A percentile compares a stretch with the other conserved stretches of the same genome.
phyloP scores from a whole-genome alignment of 2,329 filamentous ascomycete species.

The Penicillium crustosum region DNA sequence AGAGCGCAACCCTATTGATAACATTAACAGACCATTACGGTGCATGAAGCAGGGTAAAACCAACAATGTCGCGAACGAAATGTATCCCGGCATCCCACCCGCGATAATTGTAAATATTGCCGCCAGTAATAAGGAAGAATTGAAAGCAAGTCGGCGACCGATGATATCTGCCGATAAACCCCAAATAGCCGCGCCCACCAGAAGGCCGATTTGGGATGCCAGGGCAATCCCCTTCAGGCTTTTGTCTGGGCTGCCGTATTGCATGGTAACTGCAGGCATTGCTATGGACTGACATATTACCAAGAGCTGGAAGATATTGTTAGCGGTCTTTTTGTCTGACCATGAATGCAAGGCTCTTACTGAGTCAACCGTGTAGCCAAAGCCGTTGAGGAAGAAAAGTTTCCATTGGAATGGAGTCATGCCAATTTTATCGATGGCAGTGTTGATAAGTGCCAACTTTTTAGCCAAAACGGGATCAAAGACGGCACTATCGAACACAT shows the following conservation, averaged over 20 bases:
- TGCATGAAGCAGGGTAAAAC: background rate
- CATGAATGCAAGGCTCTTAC: background rate
- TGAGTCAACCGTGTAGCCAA: background rate
- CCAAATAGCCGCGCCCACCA: background rate
- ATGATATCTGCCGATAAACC: background rate
- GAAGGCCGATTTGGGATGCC: background rate
- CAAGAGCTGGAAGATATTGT: background rate
- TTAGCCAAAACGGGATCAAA: background rate
- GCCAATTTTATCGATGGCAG: background rate
- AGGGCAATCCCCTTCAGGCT: background rate
- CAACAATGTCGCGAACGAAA: background rate
- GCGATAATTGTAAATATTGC: background rate
- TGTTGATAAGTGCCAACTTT: background rate
- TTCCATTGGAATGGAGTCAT: background rate
- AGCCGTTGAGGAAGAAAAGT: background rate
- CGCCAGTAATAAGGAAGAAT: background rate
- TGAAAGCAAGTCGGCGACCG: background rate
- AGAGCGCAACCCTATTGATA: background rate
- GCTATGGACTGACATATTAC: background rate
- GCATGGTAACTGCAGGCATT: background rate
- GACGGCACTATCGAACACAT: background rate
- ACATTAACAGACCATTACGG: background rate
- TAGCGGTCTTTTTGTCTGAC: background rate
- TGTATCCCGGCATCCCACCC: background rate
- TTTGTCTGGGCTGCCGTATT: background rate